Conservation (phyloP, 805 yeast species). For the Sugiyamaella mastotermitis region DNA sequence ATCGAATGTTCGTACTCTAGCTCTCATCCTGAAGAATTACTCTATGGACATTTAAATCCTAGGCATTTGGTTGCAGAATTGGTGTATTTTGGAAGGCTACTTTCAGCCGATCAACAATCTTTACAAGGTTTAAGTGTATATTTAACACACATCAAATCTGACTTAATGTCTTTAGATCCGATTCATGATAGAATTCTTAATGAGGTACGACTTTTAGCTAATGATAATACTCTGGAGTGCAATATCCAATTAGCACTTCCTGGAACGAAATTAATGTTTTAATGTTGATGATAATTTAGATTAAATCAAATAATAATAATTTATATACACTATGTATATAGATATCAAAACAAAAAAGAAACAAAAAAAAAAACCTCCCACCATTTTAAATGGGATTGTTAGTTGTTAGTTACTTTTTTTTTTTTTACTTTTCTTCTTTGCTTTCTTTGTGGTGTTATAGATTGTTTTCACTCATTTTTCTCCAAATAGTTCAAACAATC, state of each 20-base stretch:
- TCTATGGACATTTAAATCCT: slow-evolving; percentile 84
- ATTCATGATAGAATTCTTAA: slow-evolving; percentile 11
- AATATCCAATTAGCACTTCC: slow-evolving; percentile 8
- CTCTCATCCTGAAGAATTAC: slow-evolving; percentile 38
- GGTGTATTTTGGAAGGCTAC: slow-evolving; percentile 14
- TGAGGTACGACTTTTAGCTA: slow-evolving; percentile 15
- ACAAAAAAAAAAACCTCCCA: neutral
- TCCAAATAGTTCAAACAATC: too few relatives aligned
- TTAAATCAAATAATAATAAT: too few relatives aligned
- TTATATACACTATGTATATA: neutral
- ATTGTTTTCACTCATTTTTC: too few relatives aligned
- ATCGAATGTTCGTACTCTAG: slow-evolving; percentile 71
- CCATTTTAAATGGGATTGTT: too few relatives aligned
- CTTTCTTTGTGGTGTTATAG: too few relatives aligned
- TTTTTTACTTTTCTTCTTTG: too few relatives aligned
- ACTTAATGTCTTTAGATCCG: slow-evolving; percentile 9
- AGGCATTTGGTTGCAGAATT: slow-evolving; percentile 54
- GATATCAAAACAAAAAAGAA: neutral
- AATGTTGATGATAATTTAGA: too few relatives aligned
- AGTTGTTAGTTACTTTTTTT: too few relatives aligned
- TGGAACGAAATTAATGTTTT: too few relatives aligned
- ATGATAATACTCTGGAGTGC: slow-evolving; percentile 9
- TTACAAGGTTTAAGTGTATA: slow-evolving; percentile 42
- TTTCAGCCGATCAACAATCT: slow-evolving; percentile 19
- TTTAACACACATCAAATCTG: slow-evolving; percentile 45